Conservation (phyloP, 2,329 filamentous ascomycete species). For the Trichoderma sp. region DNA sequence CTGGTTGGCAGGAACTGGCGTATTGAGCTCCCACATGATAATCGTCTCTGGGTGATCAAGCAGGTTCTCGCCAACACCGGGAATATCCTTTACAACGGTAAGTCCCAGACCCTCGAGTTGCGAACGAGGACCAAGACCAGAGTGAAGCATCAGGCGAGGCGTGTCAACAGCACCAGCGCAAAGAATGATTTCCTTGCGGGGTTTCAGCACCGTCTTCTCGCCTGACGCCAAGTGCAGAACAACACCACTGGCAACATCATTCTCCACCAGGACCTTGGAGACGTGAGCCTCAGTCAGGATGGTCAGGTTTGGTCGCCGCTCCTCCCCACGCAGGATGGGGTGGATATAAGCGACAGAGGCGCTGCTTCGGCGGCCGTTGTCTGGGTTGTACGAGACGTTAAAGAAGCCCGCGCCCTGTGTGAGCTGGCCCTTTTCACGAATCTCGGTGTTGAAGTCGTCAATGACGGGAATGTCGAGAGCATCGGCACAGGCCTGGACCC, state of each 20-base stretch:
- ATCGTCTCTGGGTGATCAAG: constrained; percentile 60
- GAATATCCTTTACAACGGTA: constrained; percentile 54
- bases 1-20: constrained; percentile 70
- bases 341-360: constrained; percentile 92
- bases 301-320: constrained; percentile 79
- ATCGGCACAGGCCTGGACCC: constrained; percentile 75
- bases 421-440: constrained; percentile 68
- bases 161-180: constrained; percentile 80
- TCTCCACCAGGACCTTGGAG: constrained; percentile 70
- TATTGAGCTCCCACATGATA: constrained; percentile 74
- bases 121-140: constrained; percentile 53
- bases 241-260: constrained; percentile 70
- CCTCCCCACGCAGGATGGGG: constrained; percentile 79
- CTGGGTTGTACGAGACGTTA: constrained; percentile 86
- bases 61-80: constrained; percentile 60
- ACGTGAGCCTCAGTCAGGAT: constrained; percentile 88
- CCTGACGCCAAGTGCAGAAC: constrained; percentile 60
- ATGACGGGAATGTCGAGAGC: constrained; percentile 79
- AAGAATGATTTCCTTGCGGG: constrained; percentile 74
- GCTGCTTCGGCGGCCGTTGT: constrained; percentile 78
- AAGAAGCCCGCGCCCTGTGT: constrained; percentile 83
- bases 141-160: constrained; percentile 61
- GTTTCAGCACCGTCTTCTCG: constrained; percentile 53
- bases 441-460: constrained; percentile 83
- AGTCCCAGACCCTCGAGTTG: constrained; percentile 55